Evolutionary conservation across 306 rosid genomes (phyloP).

Genomic region (Pterocarpus macrocarpus): DNA sequence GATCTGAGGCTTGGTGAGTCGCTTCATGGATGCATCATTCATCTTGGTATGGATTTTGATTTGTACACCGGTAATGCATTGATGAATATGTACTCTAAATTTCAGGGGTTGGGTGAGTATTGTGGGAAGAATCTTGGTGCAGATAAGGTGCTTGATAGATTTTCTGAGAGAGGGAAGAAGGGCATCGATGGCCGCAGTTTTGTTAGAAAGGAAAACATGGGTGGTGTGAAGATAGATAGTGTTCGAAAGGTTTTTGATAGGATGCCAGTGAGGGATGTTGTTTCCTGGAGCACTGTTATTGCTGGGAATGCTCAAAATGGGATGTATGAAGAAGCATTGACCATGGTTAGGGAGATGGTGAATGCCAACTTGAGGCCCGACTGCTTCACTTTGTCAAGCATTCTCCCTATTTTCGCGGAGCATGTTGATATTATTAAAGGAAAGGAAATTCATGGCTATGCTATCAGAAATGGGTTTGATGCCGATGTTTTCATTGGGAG

Average conservation of each 20-base stretch:
- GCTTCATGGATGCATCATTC: constrained; percentile 65
- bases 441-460: constrained; percentile 84
- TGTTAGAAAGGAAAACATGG: too few species aligned
- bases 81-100: constrained; percentile 74
- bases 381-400: constrained; percentile 79
- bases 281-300: constrained; percentile 92
- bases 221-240: constrained; percentile 16
- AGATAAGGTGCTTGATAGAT: constrained; percentile 53
- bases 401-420: constrained; percentile 83
- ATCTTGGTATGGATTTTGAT: constrained; percentile 65
- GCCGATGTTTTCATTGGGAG: constrained; percentile 78
- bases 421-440: constrained; percentile 70
- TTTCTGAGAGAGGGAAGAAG: constrained; percentile 33
- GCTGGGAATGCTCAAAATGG: constrained; percentile 78
- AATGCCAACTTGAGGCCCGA: constrained; percentile 67
- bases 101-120: constrained; percentile 41
- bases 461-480: constrained; percentile 72
- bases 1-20: constrained; percentile 65
- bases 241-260: constrained; percentile 74
- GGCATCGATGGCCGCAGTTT: neutral
- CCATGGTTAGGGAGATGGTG: constrained; percentile 71
- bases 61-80: constrained; percentile 84
- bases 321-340: constrained; percentile 62
- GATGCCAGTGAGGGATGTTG: constrained; percentile 76
- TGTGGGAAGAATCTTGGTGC: constrained; percentile 11